These are phyloP conservation scores for Chrysanthemum seticuspe DNA, from an alignment of 129 eudicot genomes.

Conservation along the genomic window DNA sequence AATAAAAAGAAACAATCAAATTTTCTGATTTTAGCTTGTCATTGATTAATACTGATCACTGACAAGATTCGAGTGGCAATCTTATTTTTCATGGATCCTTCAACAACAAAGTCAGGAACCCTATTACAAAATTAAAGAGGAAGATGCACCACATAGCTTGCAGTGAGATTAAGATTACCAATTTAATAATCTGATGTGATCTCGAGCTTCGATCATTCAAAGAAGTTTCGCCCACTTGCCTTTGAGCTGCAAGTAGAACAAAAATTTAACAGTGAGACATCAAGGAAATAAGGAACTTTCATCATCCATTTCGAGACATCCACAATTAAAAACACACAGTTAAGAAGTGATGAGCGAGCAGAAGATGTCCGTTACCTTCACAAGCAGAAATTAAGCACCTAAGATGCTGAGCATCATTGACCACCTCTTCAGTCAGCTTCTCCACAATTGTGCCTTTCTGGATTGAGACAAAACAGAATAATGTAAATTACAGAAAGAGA, in stretches of 20 bases:
- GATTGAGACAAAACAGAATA: constrained; percentile 30
- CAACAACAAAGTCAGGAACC: neutral
- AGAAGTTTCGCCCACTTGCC: constrained; percentile 97
- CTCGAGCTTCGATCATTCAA: constrained; percentile 95
- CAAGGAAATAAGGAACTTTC: too few relatives aligned
- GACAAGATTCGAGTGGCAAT: neutral
- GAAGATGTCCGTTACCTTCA: constrained; percentile 65
- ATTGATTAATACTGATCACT: neutral
- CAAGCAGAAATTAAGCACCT: constrained; percentile 73
- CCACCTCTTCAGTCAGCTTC: constrained; percentile 77
- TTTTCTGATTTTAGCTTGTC: constrained; percentile 12
- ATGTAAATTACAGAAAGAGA: neutral
- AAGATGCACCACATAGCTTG: constrained; percentile 2
- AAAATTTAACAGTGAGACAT: constrained; percentile 1
- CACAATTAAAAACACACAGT: neutral
- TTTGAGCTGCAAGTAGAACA: constrained; percentile 65
- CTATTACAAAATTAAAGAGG: neutral
- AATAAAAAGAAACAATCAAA: neutral
- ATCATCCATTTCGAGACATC: too few relatives aligned
- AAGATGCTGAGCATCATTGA: constrained; percentile 68
- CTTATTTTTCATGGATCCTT: constrained; percentile 1
- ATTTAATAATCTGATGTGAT: constrained; percentile 90
- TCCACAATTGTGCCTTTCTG: constrained; percentile 97
- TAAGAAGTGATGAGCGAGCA: constrained; percentile 2
- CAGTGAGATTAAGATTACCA: constrained; percentile 50